These are phyloP conservation scores for Curvularia spicifera DNA, from an alignment of 2,329 filamentous ascomycete species.

Conservation along the genomic window DNA sequence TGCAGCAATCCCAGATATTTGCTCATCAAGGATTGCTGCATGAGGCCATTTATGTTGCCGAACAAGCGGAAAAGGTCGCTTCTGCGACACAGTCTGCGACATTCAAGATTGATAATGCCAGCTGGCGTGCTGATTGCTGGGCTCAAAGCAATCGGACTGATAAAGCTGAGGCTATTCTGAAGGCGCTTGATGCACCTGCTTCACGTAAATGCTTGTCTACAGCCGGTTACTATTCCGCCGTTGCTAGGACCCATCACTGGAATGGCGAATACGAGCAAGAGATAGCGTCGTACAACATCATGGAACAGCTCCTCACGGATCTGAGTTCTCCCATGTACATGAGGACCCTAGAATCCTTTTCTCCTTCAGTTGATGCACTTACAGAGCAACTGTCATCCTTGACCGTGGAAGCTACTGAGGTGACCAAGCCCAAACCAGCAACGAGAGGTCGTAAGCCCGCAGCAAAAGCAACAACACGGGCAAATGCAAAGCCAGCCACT, in stretches of 20 bases:
- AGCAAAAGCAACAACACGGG: conserved; percentile 22
- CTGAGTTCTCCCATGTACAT: conserved; percentile 49
- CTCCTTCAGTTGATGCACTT: conserved; percentile 43
- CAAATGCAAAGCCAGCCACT: conserved; percentile 19
- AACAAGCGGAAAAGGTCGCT: conserved; percentile 81
- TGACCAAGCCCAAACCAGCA: conserved; percentile 16
- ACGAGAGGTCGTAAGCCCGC: conserved; percentile 35
- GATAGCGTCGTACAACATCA: conserved; percentile 56
- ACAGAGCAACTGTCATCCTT: conserved; percentile 54
- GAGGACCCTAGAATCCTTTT: conserved; percentile 34
- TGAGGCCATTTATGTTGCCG: conserved; percentile 86
- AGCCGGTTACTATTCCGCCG: conserved; percentile 58
- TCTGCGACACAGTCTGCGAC: conserved; percentile 69
- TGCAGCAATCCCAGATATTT: conserved; percentile 78
- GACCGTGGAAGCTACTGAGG: conserved; percentile 38
- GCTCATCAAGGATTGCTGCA: conserved; percentile 84
- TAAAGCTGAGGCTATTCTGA: conserved; percentile 59
- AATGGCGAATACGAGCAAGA: conserved; percentile 58
- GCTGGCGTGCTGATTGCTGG: conserved; percentile 57
- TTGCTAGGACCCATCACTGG: conserved; percentile 59
- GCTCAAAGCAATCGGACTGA: conserved; percentile 57
- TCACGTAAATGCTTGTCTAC: conserved; percentile 59
- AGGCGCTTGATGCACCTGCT: conserved; percentile 55
- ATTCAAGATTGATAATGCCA: conserved; percentile 54
- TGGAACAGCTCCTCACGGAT: conserved; percentile 54